Conservation (phyloP, 2,329 filamentous ascomycete genomes). For the Aspergillus sergii region DNA sequence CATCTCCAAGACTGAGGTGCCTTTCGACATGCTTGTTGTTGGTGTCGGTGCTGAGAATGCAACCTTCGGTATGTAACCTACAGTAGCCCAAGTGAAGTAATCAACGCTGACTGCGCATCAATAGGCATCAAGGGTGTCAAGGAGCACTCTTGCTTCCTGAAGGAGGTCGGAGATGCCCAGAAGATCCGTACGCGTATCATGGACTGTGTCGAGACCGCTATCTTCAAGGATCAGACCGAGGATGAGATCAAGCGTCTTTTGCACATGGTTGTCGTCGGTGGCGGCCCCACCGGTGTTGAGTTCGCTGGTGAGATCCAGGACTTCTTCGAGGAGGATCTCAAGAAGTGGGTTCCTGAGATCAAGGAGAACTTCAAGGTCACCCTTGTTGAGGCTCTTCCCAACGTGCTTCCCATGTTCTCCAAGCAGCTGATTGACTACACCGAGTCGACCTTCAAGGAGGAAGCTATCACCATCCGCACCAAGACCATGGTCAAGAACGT, state of each 20-base stretch:
- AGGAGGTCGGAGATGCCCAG: constrained; percentile 96
- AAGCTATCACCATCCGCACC: constrained; percentile 94
- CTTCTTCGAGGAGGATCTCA: constrained; percentile 97
- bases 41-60: constrained; percentile 98
- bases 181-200: constrained; percentile 97
- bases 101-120: constrained; percentile 13
- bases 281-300: constrained; percentile 95
- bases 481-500: constrained; percentile 99
- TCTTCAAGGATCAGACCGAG: constrained; percentile 90
- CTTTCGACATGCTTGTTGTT: constrained; percentile 97
- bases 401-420: constrained; percentile 93
- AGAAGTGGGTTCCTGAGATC: constrained; percentile 97
- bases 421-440: constrained; percentile 99
- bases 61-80: constrained; percentile 71
- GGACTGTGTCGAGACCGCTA: constrained; percentile 98
- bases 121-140: constrained; percentile 83
- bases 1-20: constrained; percentile 79
- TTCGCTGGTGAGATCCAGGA: constrained; percentile 98
- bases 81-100: background rate
- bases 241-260: constrained; percentile 92
- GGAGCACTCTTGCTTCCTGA: constrained; percentile 96
- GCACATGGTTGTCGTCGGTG: constrained; percentile 96
- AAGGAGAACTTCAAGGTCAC: constrained; percentile 95
- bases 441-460: constrained; percentile 97
- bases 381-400: constrained; percentile 93